These are phyloP conservation scores for Musa balbisiana DNA, from an alignment of 202 grass and related monocot genomes.

Conservation along the genomic window DNA sequence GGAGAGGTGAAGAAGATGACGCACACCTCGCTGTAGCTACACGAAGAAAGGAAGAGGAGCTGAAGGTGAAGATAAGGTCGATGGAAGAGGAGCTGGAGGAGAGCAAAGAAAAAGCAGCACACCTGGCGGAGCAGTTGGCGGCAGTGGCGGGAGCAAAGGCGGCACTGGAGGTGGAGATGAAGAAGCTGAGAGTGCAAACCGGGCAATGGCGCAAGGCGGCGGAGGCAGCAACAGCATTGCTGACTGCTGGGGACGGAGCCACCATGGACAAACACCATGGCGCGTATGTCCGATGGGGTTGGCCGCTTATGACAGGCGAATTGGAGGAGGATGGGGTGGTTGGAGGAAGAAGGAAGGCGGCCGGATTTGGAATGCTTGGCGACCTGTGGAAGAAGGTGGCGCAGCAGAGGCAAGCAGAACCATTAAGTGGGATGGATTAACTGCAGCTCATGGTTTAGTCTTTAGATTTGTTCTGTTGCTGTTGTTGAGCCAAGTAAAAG, in stretches of 20 bases:
- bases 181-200: not conserved
- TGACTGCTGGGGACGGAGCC: not conserved
- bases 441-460: not conserved
- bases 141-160: not conserved
- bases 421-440: not conserved
- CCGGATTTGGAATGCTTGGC: constrained; percentile 1
- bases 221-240: constrained; percentile 2
- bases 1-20: not conserved
- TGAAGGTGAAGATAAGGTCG: not conserved
- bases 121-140: not conserved
- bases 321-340: not conserved
- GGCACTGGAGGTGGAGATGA: constrained; percentile 13
- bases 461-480: too few species aligned
- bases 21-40: not conserved
- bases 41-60: not conserved
- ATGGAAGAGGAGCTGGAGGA: not conserved
- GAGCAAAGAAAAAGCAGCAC: not conserved
- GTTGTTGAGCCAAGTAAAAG: too few species aligned
- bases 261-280: constrained; percentile 2
- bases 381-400: constrained; percentile 17
- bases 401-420: not conserved
- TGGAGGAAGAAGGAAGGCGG: not conserved
- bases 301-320: not conserved
- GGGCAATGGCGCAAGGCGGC: constrained; percentile 19
- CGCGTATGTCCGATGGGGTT: not conserved